Evolutionary conservation across 1,139 yeast genomes (phyloP).

Genomic region (Blastobotrys aristatus): DNA sequence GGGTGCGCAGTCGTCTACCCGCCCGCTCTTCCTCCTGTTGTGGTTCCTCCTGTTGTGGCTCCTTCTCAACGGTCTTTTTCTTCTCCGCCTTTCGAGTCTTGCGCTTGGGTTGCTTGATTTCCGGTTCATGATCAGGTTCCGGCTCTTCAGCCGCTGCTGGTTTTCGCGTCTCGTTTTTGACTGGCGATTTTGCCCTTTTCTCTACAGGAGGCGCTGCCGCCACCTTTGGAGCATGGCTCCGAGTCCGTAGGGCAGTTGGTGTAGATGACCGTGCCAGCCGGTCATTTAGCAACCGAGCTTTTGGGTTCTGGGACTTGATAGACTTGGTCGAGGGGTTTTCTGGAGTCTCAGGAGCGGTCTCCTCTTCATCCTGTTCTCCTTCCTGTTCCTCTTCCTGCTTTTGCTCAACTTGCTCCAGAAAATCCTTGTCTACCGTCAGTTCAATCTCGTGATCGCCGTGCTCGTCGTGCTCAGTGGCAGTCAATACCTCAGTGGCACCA

Average conservation of each 20-base stretch:
- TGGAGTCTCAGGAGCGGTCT: not conserved
- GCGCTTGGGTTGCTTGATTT: not conserved
- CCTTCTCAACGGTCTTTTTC: not conserved
- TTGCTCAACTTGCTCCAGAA: not conserved
- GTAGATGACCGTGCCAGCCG: not conserved
- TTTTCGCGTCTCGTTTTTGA: not conserved
- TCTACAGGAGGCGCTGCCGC: not conserved
- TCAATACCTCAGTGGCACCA: not conserved
- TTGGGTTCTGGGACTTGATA: not conserved
- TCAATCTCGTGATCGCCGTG: not conserved
- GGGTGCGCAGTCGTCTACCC: no score
- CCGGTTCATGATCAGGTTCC: not conserved
- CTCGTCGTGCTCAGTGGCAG: not conserved
- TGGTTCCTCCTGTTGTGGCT: no score
- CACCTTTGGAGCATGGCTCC: not conserved
- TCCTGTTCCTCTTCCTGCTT: constrained; percentile 2
- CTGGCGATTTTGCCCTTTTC: not conserved
- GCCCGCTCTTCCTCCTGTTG: no score
- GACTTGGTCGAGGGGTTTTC: not conserved
- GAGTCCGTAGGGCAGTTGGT: constrained; percentile 2
- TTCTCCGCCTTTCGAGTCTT: not conserved
- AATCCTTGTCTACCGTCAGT: not conserved
- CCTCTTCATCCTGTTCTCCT: constrained; percentile 5
- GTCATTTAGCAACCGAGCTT: not conserved
- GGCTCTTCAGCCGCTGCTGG: not conserved